phyloP scores from a whole-genome alignment of 2,329 filamentous ascomycete genomes.

The Colletotrichum navitas region DNA sequence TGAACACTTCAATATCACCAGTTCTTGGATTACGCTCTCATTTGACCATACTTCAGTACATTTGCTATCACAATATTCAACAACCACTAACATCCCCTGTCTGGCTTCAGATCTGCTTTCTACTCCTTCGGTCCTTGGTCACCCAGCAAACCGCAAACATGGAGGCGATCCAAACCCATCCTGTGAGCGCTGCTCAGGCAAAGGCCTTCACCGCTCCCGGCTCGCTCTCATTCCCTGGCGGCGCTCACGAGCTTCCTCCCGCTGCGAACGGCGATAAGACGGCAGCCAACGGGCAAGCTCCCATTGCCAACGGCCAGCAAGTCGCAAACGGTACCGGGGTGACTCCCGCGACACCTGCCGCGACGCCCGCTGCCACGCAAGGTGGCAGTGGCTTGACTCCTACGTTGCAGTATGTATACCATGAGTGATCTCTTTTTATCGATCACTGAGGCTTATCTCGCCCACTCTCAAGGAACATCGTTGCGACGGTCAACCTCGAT shows the following conservation, averaged over 20 bases:
- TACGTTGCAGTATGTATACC: conserved; percentile 92
- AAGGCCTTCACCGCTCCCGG: conserved; percentile 95
- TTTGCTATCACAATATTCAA: background rate
- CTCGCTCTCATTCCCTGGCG: conserved; percentile 92
- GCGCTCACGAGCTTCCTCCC: conserved; percentile 84
- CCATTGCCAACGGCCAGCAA: conserved; percentile 64
- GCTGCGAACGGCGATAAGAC: conserved; percentile 75
- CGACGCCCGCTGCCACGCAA: conserved; percentile 86
- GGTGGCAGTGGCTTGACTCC: conserved; percentile 91
- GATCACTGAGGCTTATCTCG: conserved; percentile 66
- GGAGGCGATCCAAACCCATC: conserved; percentile 93
- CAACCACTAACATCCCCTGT: background rate
- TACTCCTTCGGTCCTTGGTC: background rate
- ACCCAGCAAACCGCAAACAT: conserved; percentile 64
- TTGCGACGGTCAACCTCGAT: conserved; percentile 98
- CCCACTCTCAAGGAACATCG: conserved; percentile 86
- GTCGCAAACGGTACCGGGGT: conserved; percentile 80
- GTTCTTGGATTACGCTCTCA: background rate
- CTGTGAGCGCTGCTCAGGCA: conserved; percentile 90
- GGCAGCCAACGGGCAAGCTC: conserved; percentile 57
- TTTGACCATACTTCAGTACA: background rate
- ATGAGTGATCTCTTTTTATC: conserved; percentile 49
- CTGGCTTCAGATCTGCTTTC: conserved; percentile 47
- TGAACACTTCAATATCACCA: background rate
- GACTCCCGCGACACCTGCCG: conserved; percentile 90